These are phyloP conservation scores for Rhodocollybia butyracea DNA, from an alignment of 768 basidiomycete genomes.

Conservation along the genomic window DNA sequence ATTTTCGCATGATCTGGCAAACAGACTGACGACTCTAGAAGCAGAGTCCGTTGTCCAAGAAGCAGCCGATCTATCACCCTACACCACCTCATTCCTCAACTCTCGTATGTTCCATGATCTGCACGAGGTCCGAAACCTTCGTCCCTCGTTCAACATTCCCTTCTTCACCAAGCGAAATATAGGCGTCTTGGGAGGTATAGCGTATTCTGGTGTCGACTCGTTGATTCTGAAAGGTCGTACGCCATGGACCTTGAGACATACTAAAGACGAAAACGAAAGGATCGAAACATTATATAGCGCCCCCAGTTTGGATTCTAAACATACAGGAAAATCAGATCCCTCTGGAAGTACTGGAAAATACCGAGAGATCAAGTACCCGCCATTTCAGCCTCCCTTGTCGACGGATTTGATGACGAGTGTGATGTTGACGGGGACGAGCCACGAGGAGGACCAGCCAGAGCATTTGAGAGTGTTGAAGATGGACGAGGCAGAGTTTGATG, in stretches of 20 bases:
- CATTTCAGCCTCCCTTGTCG: constrained; percentile 83
- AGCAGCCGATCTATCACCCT: constrained; percentile 4
- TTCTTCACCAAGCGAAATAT: constrained; percentile 24
- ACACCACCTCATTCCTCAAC: constrained; percentile 44
- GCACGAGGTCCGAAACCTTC: constrained; percentile 85
- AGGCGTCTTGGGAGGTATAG: constrained; percentile 84
- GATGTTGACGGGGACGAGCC: constrained; percentile 89
- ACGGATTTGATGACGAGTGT: constrained; percentile 93
- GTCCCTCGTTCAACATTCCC: constrained; percentile 80
- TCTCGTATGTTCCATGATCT: constrained; percentile 90
- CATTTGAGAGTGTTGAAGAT: constrained; percentile 66
- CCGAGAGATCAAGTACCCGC: constrained; percentile 81
- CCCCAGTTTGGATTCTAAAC: constrained; percentile 54
- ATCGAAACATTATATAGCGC: constrained; percentile 10
- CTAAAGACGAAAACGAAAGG: constrained; percentile 29
- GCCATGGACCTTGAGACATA: constrained; percentile 89
- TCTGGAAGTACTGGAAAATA: constrained; percentile 37
- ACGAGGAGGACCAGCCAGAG: constrained; percentile 93
- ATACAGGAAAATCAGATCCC: constrained; percentile 58
- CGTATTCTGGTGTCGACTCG: constrained; percentile 87
- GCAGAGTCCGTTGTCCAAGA: too few relatives aligned
- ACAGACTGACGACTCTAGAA: too few relatives aligned
- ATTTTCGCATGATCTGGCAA: too few relatives aligned
- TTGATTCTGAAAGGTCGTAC: constrained; percentile 79
- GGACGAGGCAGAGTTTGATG: constrained; percentile 18